Evolutionary conservation across 768 basidiomycete species (phyloP).

Genomic region (Daedaleopsis sinensis): DNA sequence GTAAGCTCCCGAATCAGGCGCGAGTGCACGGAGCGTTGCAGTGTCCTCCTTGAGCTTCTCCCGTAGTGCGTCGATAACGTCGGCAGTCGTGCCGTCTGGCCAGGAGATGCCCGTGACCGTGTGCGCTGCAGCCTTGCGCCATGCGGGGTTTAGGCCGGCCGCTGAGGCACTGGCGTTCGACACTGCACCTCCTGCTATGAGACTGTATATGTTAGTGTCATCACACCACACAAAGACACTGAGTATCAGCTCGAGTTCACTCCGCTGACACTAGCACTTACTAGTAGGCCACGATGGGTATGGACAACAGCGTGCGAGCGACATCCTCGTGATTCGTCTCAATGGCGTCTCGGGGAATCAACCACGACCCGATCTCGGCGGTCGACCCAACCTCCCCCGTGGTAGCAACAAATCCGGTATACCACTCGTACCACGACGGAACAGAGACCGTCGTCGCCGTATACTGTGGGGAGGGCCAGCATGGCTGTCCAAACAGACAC

Average conservation of each 20-base stretch:
- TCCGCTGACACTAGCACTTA: no score
- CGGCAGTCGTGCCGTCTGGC: constrained; percentile 21
- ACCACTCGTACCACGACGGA: constrained; percentile 17
- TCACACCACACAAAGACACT: no score
- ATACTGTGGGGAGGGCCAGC: not conserved
- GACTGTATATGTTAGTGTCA: no score
- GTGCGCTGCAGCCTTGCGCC: constrained; percentile 46
- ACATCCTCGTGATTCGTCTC: constrained; percentile 9
- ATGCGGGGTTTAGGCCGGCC: constrained; percentile 49
- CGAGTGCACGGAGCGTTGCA: constrained; percentile 33
- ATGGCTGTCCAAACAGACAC: constrained; percentile 27
- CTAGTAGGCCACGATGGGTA: not conserved
- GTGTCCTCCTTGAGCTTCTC: constrained; percentile 21
- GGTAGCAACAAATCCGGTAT: constrained; percentile 2
- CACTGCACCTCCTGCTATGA: constrained; percentile 48
- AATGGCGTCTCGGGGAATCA: constrained; percentile 20
- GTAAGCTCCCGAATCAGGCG: constrained; percentile 42
- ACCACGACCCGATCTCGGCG: constrained; percentile 20
- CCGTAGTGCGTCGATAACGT: constrained; percentile 20
- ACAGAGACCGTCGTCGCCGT: constrained; percentile 13
- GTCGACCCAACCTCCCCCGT: constrained; percentile 9
- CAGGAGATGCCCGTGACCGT: constrained; percentile 24
- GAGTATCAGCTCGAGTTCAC: no score
- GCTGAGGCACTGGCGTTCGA: constrained; percentile 39
- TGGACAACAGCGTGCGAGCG: constrained; percentile 6